phyloP scores from a whole-genome alignment of 768 basidiomycete species.

The Suillus occidentalis region DNA sequence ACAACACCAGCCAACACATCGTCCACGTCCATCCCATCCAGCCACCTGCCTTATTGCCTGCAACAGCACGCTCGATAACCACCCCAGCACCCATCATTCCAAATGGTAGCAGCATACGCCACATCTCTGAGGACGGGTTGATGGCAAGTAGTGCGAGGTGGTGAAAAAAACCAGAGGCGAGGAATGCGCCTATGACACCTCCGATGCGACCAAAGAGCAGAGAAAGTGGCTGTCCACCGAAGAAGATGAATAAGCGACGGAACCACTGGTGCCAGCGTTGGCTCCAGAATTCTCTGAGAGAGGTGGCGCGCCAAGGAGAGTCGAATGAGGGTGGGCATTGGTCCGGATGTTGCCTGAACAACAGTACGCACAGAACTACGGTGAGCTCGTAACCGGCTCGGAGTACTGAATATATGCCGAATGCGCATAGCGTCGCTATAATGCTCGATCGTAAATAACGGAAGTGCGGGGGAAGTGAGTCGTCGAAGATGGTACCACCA shows the following conservation, averaged over 20 bases:
- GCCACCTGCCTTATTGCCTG: slow-evolving; percentile 31
- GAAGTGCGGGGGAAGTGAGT: slow-evolving; percentile 25
- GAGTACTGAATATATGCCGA: slow-evolving; percentile 46
- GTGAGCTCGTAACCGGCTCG: slow-evolving; percentile 32
- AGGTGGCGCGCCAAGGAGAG: slow-evolving; percentile 36
- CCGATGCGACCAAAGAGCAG: slow-evolving; percentile 48
- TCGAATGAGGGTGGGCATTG: slow-evolving; percentile 36
- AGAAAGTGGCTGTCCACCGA: slow-evolving; percentile 31
- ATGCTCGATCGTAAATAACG: slow-evolving; percentile 40
- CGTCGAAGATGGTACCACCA: slow-evolving; percentile 34
- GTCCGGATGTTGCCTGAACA: slow-evolving; percentile 29
- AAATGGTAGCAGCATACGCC: slow-evolving; percentile 47
- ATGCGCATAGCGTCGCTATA: slow-evolving; percentile 43
- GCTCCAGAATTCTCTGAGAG: slow-evolving; percentile 39
- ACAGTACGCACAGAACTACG: slow-evolving; percentile 23
- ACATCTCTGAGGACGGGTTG: slow-evolving; percentile 45
- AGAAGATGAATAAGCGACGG: slow-evolving; percentile 30
- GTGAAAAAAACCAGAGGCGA: slow-evolving; percentile 58
- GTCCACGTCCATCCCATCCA: slow-evolving; percentile 36
- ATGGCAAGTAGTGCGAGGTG: slow-evolving; percentile 50
- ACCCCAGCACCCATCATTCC: slow-evolving; percentile 54
- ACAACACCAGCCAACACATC: slow-evolving; percentile 26
- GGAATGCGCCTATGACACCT: slow-evolving; percentile 53
- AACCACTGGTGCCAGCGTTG: slow-evolving; percentile 39
- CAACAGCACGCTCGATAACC: slow-evolving; percentile 40